phyloP scores from a whole-genome alignment of 768 basidiomycete genomes.

The Boletus coccyginus region DNA sequence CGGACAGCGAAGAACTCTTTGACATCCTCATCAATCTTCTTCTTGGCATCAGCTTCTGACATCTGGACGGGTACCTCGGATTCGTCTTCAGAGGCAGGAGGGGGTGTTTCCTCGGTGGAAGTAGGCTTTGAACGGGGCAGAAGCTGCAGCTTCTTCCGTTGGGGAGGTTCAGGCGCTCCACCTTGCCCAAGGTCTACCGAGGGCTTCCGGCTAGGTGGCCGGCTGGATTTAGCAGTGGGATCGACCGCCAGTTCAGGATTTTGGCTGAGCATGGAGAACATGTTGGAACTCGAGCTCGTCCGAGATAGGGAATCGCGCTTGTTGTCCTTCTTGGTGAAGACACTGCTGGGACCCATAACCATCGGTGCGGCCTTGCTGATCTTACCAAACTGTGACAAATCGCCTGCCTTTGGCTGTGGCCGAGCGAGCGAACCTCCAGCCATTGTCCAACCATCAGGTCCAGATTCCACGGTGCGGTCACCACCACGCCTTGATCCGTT shows the following conservation, averaged over 20 bases:
- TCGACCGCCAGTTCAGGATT: conserved; percentile 56
- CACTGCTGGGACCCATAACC: conserved; percentile 81
- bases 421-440: conserved; percentile 51
- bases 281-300: conserved; percentile 76
- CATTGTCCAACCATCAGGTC: conserved; percentile 88
- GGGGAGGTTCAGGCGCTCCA: conserved; percentile 45
- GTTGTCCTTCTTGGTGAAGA: conserved; percentile 73
- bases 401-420: conserved; percentile 75
- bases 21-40: conserved; percentile 75
- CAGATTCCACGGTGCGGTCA: conserved; percentile 59
- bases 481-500: conserved; percentile 88
- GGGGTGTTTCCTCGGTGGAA: conserved; percentile 43
- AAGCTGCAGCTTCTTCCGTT: conserved; percentile 72
- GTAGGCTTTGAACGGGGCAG: conserved; percentile 72
- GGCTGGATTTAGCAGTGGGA: conserved; percentile 48
- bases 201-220: conserved; percentile 48
- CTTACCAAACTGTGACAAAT: conserved; percentile 86
- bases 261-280: conserved; percentile 84
- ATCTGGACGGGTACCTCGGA: conserved; percentile 48
- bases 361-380: conserved; percentile 68
- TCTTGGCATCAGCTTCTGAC: conserved; percentile 63
- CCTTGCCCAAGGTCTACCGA: conserved; percentile 48
- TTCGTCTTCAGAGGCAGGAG: conserved; percentile 49
- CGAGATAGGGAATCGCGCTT: conserved; percentile 78
- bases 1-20: conserved; percentile 88